These are phyloP conservation scores for Mycena latifolia DNA, from an alignment of 768 basidiomycete species.

Conservation along the genomic window DNA sequence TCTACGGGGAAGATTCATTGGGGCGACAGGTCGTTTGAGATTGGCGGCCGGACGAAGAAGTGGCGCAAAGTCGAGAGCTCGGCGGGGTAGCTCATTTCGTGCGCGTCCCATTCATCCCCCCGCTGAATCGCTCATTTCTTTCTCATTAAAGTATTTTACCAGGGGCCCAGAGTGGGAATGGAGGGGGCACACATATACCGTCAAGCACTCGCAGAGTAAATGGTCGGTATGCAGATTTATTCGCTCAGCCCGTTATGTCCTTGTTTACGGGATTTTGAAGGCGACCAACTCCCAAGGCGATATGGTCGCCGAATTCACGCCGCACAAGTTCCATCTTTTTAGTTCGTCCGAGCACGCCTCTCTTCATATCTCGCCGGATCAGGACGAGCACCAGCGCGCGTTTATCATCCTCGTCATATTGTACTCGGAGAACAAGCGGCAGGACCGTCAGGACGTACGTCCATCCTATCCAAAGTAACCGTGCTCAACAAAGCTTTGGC, in stretches of 20 bases:
- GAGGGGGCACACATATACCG: slow-evolving; percentile 5
- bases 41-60: slow-evolving; percentile 1
- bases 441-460: background rate
- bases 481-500: too few relatives aligned
- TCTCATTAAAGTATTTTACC: too few relatives aligned
- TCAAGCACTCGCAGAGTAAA: background rate
- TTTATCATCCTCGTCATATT: slow-evolving; percentile 15
- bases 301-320: background rate
- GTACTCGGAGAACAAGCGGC: slow-evolving; percentile 12
- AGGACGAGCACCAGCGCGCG: slow-evolving; percentile 2
- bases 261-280: background rate
- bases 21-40: slow-evolving; percentile 5
- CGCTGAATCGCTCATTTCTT: too few relatives aligned
- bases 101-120: too few relatives aligned
- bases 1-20: slow-evolving; percentile 9
- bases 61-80: background rate
- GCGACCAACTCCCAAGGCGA: background rate
- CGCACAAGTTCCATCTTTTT: slow-evolving; percentile 4
- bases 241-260: too few relatives aligned
- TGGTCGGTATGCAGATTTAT: slow-evolving; percentile 5
- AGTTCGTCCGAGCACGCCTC: background rate
- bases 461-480: too few relatives aligned
- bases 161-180: slow-evolving; percentile 3
- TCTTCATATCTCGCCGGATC: background rate
- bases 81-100: background rate